Percentiles rank a stretch among this genome's conserved stretches.
Evolutionary conservation across 495 filamentous ascomycete species (phyloP).

Genomic region (Aspergillus mulundensis): DNA sequence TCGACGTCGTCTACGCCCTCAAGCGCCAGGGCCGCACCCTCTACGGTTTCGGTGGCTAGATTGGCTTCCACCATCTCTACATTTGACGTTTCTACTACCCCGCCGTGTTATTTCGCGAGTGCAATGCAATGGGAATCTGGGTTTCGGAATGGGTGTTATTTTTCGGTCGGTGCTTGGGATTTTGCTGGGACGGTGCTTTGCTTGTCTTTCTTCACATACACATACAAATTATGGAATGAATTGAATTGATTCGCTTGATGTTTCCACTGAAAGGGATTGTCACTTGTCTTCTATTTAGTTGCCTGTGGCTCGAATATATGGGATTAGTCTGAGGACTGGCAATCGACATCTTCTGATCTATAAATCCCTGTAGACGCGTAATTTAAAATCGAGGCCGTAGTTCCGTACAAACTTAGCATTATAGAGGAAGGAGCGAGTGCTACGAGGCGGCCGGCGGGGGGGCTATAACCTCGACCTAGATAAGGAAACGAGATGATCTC

Average conservation of each 20-base stretch:
- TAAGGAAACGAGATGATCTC: too few species aligned
- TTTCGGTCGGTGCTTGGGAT: not conserved
- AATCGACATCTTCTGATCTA: not conserved
- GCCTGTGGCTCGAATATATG: not conserved
- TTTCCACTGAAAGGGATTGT: not conserved
- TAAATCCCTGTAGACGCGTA: not conserved
- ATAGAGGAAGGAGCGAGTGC: too few species aligned
- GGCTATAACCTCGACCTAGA: too few species aligned
- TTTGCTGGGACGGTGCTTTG: not conserved
- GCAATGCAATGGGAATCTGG: conserved; percentile 23
- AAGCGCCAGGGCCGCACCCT: conserved; percentile 95
- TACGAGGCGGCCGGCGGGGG: too few species aligned
- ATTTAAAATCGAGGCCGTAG: too few species aligned
- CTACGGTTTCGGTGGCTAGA: conserved; percentile 97
- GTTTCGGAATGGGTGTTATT: conserved; percentile 20
- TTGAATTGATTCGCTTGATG: not conserved
- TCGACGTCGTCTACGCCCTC: conserved; percentile 93
- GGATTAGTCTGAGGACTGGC: conserved; percentile 1
- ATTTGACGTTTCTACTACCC: conserved; percentile 5
- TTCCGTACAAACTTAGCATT: too few species aligned
- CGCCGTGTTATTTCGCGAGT: conserved; percentile 11
- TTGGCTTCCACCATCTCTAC: conserved; percentile 3
- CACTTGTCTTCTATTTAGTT: not conserved
- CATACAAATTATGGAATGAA: not conserved
- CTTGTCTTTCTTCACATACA: not conserved